Percentiles rank a stretch among this genome's conserved stretches.
phyloP scores from a whole-genome alignment of 2,329 filamentous ascomycete species.

The Fusarium sambucinum region DNA sequence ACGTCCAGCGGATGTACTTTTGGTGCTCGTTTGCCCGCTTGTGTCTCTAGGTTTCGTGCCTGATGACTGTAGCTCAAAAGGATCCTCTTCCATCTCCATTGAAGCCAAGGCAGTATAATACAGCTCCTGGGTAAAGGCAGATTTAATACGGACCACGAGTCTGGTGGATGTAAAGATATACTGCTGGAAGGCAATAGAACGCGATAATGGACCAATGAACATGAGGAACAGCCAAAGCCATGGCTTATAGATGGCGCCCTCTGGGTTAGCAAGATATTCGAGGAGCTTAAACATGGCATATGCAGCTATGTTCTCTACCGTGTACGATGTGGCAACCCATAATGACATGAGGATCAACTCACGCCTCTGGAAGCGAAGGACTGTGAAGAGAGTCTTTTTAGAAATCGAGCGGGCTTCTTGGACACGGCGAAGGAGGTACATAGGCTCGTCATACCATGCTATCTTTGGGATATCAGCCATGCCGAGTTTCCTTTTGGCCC shows the following conservation, averaged over 20 bases:
- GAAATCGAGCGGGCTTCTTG: slow-evolving; percentile 58
- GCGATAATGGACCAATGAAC: slow-evolving; percentile 62
- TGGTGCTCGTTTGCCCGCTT: slow-evolving; percentile 48
- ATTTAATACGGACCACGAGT: slow-evolving; percentile 67
- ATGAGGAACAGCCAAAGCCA: slow-evolving; percentile 67
- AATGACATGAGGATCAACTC: slow-evolving; percentile 61
- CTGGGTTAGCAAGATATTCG: slow-evolving; percentile 62
- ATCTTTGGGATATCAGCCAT: slow-evolving; percentile 62
- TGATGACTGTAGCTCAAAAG: slow-evolving; percentile 53
- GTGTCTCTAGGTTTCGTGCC: slow-evolving; percentile 45
- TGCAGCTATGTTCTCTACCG: slow-evolving; percentile 64
- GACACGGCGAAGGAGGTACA: slow-evolving; percentile 60
- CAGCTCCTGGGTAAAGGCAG: slow-evolving; percentile 68
- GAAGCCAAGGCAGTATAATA: slow-evolving; percentile 67
- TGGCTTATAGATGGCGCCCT: slow-evolving; percentile 59
- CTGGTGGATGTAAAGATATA: slow-evolving; percentile 69
- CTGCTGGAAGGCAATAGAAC: slow-evolving; percentile 66
- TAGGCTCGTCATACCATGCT: slow-evolving; percentile 68
- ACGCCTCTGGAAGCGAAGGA: slow-evolving; percentile 57
- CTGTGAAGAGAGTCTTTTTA: slow-evolving; percentile 60
- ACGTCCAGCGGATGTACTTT: slow-evolving; percentile 61
- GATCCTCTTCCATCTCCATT: slow-evolving; percentile 69
- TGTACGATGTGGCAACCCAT: slow-evolving; percentile 55
- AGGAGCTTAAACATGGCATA: slow-evolving; percentile 67
- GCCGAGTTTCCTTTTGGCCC: slow-evolving; percentile 58